phyloP scores from a whole-genome alignment of 1,284 basidiomycete genomes.

The Boletus semigastroideus region DNA sequence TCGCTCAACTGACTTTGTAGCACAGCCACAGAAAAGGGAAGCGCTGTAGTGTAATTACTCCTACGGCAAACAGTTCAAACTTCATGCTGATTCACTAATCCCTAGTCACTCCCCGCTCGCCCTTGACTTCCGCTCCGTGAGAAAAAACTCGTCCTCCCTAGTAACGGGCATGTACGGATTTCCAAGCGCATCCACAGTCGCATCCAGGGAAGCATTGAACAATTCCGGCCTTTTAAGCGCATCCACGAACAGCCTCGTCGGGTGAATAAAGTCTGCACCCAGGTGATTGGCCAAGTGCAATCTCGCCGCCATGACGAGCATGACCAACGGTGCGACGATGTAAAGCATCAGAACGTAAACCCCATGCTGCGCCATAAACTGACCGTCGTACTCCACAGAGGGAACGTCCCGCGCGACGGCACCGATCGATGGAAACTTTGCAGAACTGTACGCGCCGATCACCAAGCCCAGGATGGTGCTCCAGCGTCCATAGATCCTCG shows the following conservation, averaged over 20 bases:
- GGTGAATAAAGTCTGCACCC: conserved; percentile 11
- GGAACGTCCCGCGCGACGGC: no score
- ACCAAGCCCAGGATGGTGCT: conserved; percentile 9
- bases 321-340: conserved; percentile 7
- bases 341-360: not conserved
- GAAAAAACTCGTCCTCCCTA: not conserved
- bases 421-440: not conserved
- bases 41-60: no score
- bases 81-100: no score
- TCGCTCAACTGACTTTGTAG: not conserved
- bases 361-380: not conserved
- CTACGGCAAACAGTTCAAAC: no score
- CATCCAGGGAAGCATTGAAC: conserved; percentile 11
- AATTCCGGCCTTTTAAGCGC: conserved; percentile 7
- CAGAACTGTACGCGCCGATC: conserved; percentile 8
- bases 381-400: not conserved
- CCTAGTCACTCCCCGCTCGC: not conserved
- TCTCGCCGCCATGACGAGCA: conserved; percentile 10
- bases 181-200: conserved; percentile 10
- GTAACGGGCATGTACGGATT: conserved; percentile 10
- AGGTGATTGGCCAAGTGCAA: conserved; percentile 10
- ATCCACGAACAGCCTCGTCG: conserved; percentile 10
- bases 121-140: no score
- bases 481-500: conserved; percentile 1
- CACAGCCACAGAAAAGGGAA: conserved; percentile 20